A percentile compares a stretch with the other conserved stretches of the same genome.
These are phyloP conservation scores for Termitomyces sp. DNA, from an alignment of 768 basidiomycete species.

Conservation along the genomic window DNA sequence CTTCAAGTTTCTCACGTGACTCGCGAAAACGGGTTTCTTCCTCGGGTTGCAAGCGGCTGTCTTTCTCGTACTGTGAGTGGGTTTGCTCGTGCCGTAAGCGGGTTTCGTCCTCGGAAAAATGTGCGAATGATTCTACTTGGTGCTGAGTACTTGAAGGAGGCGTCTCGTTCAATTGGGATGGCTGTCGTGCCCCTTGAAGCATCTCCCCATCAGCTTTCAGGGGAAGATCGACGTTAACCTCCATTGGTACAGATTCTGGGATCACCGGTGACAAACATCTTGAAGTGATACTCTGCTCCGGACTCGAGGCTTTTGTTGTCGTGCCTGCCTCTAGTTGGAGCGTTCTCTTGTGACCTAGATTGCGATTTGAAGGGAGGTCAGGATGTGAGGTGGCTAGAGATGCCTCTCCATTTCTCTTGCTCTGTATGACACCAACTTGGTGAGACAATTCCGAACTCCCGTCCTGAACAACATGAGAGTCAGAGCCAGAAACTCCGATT, in stretches of 20 bases:
- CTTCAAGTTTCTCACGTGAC: constrained; percentile 2
- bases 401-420: neutral
- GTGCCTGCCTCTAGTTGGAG: constrained; percentile 14
- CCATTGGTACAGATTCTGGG: neutral
- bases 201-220: neutral
- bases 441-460: neutral
- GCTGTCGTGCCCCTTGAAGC: neutral
- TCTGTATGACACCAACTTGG: neutral
- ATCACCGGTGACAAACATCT: neutral
- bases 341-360: neutral
- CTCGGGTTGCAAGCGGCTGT: neutral
- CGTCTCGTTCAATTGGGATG: neutral
- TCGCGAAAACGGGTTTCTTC: constrained; percentile 3
- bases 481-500: neutral
- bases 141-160: neutral
- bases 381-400: neutral
- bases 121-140: neutral
- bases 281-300: constrained; percentile 15
- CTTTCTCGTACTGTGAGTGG: too few species aligned
- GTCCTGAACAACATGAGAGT: neutral
- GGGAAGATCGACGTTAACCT: neutral
- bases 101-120: neutral
- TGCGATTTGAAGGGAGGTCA: neutral
- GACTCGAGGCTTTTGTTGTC: constrained; percentile 16
- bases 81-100: neutral